These are phyloP conservation scores for Penicillium simplicissimum DNA, from an alignment of 495 filamentous ascomycete genomes.

Conservation along the genomic window DNA sequence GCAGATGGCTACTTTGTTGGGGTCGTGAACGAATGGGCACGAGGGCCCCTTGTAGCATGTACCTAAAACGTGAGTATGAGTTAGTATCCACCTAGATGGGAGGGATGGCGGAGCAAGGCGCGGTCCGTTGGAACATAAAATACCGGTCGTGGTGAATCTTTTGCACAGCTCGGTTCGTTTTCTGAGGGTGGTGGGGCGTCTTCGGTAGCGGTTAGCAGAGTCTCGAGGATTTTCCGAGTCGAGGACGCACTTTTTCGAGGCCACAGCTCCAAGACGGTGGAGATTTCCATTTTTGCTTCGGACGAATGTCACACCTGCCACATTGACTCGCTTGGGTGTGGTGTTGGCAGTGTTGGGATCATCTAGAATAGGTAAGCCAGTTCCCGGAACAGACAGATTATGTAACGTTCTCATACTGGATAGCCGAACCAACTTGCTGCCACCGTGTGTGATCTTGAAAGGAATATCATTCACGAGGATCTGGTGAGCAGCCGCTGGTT, in stretches of 20 bases:
- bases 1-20: conserved; percentile 88
- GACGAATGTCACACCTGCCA: conserved; percentile 84
- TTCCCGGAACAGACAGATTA: conserved; percentile 15
- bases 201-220: conserved; percentile 29
- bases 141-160: conserved; percentile 92
- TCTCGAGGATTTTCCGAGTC: background rate
- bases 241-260: conserved; percentile 42
- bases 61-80: conserved; percentile 52
- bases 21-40: conserved; percentile 85
- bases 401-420: conserved; percentile 57
- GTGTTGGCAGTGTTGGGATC: conserved; percentile 61
- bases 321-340: conserved; percentile 75
- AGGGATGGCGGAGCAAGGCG: conserved; percentile 10
- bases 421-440: conserved; percentile 80
- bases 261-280: conserved; percentile 59
- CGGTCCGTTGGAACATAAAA: conserved; percentile 30
- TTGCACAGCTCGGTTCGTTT: conserved; percentile 83
- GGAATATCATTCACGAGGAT: conserved; percentile 72
- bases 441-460: conserved; percentile 73
- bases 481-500: conserved; percentile 55
- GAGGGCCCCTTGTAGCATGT: conserved; percentile 75
- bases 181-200: conserved; percentile 53
- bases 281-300: conserved; percentile 92
- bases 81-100: conserved; percentile 22
- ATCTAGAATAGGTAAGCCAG: conserved; percentile 55